Evolutionary conservation across 2,329 filamentous ascomycete genomes (phyloP), one percentile per base, ranked within the genome.

Genomic region (Fusarium sp.): DNA sequence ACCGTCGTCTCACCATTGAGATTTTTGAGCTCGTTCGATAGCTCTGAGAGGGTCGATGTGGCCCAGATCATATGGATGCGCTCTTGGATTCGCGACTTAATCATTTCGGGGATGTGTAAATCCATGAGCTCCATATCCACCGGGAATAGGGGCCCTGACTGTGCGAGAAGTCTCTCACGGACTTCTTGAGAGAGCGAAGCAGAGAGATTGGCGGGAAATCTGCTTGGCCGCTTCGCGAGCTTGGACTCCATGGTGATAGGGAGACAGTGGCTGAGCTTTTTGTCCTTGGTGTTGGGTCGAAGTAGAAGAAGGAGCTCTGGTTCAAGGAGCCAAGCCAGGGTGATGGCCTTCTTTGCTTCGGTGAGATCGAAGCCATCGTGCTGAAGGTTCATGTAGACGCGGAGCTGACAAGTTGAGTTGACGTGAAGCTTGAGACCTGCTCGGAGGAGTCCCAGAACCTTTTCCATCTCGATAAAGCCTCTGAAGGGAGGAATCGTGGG

Each of bases 331-430:
- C 66, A 67, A 22, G 39, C 46, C 22, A 69, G 34, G 1, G 68
- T 52, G 31, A 69, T 5, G 28, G 62, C 46, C 43, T 66, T 63
- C 47, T 71, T 67, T 14, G 57, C 57, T 2, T 67, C 50, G 6
- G 36, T 43, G 17, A 71, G 51, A 13, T 67, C 45, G 15, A 69
- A 52, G 3, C 63, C 68, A 6, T 59, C 57, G 5, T 33, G 46
- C 7, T 50, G 60, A 6, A 65, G 57, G 13, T 22, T 38, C 42
- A 69, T 59, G 24, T 45, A 56, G 21, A 65, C 34, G 15, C 60
- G 59, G 8, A 69, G 40, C 22, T 65, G 63, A 53, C 73, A 76
- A 3, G 72, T 69, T 17, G 73, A 74, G 65, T 76, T 76, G 55
- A 61, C 47, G 56, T 75, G 70, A 13, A 75, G 66, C 26, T 57